Conservation (phyloP, 768 basidiomycete species). For the Daedaleopsis nitida region DNA sequence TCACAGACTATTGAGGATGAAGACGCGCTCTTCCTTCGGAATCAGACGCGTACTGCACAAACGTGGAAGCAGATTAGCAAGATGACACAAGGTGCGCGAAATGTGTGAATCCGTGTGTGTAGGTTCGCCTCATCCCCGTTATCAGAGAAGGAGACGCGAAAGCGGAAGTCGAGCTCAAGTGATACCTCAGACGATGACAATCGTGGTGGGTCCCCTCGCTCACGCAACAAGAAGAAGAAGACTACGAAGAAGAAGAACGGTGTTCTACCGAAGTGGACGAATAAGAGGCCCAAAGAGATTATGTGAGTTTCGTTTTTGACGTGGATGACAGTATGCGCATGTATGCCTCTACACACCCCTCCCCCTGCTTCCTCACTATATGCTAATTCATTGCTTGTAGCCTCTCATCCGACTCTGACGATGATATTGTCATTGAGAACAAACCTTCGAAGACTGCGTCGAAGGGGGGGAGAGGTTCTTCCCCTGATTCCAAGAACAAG, state of each 20-base stretch:
- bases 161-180: slow-evolving; percentile 7
- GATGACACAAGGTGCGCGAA: slow-evolving; percentile 52
- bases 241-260: neutral
- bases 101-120: neutral
- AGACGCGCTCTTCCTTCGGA: slow-evolving; percentile 72
- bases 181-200: slow-evolving; percentile 17
- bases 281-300: slow-evolving; percentile 7
- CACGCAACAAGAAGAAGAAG: slow-evolving; percentile 14
- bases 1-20: slow-evolving; percentile 45
- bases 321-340: neutral
- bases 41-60: slow-evolving; percentile 54
- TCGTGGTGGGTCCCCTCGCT: slow-evolving; percentile 4
- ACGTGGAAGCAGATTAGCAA: slow-evolving; percentile 64
- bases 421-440: slow-evolving; percentile 35
- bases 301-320: slow-evolving; percentile 8
- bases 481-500: slow-evolving; percentile 24
- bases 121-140: neutral
- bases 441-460: neutral
- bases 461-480: neutral
- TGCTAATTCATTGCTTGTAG: slow-evolving; percentile 20
- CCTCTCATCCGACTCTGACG: slow-evolving; percentile 48
- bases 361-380: neutral
- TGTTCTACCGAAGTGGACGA: slow-evolving; percentile 22
- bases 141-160: slow-evolving; percentile 12
- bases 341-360: neutral